Base-by-base conservation (phyloP, 2,329 filamentous ascomycete species). In the Neospermospora avenae region DNA sequence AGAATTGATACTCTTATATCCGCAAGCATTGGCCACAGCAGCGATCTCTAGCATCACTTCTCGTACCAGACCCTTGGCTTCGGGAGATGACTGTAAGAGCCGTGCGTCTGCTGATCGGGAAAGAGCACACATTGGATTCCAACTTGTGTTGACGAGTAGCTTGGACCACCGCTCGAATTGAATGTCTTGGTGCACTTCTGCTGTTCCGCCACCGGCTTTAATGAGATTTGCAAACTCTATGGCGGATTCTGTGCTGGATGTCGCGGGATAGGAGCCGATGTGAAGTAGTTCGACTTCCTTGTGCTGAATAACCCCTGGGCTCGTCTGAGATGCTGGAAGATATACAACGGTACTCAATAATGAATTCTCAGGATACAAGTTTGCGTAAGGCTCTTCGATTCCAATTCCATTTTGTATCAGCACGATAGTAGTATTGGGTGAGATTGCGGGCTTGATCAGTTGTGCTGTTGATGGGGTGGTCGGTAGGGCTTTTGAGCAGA, bases 401-500 rank as follows among this genome's bases (percentile, higher is more conserved):
- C 77, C 78, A 39, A 87, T 80, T 0, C 84, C 84, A 65, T 87
- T 87, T 62, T 87, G 84, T 16, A 85, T 77, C 0, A 87, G 77
- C 7, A 83, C 81, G 42, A 87, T 80, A 0, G 79, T 77, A 0
- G 83, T 85, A 57, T 51, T 74, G 13, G 68, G 68, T 6, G 77
- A 74, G 1, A 82, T 70, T 63, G 71, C 65, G 63, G 75, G 68
- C 13, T 55, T 64, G 49, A 67, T 65, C 13, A 66, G 37, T 22
- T 66, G 59, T 6, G 64, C 55, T 2, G 56, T 63, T 20, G 65
- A 65, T 16, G 62, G 62, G n/a, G 20, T 35, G 14, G 59, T 57
- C 14, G 65, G 66, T 18, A 68, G 44, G 22, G 64, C 58, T 54
- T 68, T 67, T 16, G 60, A 63, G 53, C 61, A 64, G 28, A 67